Conservation (phyloP, 768 basidiomycete genomes). For the Favolaschia claudopus region DNA sequence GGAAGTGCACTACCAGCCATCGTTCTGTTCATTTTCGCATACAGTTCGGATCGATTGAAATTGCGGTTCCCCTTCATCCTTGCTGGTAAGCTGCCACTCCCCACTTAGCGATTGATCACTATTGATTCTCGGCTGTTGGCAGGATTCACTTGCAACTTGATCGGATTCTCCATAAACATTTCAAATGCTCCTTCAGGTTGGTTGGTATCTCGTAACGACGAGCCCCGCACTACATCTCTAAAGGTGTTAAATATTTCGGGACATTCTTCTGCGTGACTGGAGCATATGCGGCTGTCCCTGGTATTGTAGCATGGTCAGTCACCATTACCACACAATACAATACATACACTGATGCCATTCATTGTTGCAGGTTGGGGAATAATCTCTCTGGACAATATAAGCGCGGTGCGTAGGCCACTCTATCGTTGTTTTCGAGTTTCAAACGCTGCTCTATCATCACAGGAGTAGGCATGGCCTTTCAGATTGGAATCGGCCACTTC, state of each 20-base stretch:
- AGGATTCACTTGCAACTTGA: slow-evolving; percentile 35
- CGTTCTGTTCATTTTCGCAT: slow-evolving; percentile 57
- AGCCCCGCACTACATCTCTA: background rate
- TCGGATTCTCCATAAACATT: slow-evolving; percentile 73
- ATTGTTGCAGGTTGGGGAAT: slow-evolving; percentile 60
- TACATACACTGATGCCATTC: background rate
- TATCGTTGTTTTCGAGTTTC: too few species aligned
- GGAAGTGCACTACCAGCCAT: slow-evolving; percentile 47
- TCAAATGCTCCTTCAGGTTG: slow-evolving; percentile 46
- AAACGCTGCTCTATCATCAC: too few species aligned
- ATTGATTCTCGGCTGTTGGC: background rate
- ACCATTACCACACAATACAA: background rate
- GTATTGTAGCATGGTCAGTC: slow-evolving; percentile 66
- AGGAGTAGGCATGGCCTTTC: slow-evolving; percentile 71
- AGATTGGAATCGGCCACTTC: slow-evolving; percentile 73
- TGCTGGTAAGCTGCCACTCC: slow-evolving; percentile 54
- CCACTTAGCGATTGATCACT: background rate
- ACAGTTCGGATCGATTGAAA: slow-evolving; percentile 63
- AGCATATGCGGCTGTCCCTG: slow-evolving; percentile 67
- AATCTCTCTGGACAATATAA: slow-evolving; percentile 76
- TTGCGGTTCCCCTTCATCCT: slow-evolving; percentile 67
- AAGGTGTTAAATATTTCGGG: slow-evolving; percentile 73
- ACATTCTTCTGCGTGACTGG: slow-evolving; percentile 74
- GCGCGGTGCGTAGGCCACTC: too few species aligned
- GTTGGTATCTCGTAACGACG: background rate